Base-by-base conservation (phyloP, 192 early-diverging fungal genomes). In the Chytriomyces sp. region DNA sequence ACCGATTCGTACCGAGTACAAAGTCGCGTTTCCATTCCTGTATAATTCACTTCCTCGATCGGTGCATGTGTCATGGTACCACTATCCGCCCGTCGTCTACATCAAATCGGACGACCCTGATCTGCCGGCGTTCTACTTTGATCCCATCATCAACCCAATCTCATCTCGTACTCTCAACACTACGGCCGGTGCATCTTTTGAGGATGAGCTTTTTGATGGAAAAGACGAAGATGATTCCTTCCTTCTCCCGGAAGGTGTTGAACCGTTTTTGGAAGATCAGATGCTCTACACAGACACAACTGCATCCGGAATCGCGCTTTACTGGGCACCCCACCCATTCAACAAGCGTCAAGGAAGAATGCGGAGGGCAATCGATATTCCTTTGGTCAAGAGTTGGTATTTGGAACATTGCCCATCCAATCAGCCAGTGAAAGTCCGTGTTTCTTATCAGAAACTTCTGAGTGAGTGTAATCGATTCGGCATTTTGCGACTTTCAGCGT, bases 321-420 rank as follows among this genome's bases (percentile, higher is more conserved):
- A 96, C 83, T 99, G 96, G 96, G 96, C 98, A 43, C 98, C 98
- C 35, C 93, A 96, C 80, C 98, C 98, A 24, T 99, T 96, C 78
- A 91, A 96, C 83, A 92, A 96, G 72, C 89, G 96, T 44, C 94
- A 93, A 50, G 98, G 98, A 23, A 86, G 88, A 46, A 96, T 92
- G 20, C 89, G 98, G 11, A 90, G 98, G 77, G 96, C 96, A 1
- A 86, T 91, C 81, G 98, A 99, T 84, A 86, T 99, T 44, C 95
- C 96, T 8, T 85, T 99, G 47, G 93, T 99, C 60, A 97, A 97
- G 88, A 92, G 91, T 64, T 99, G 98, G 98, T 99, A 98, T 79
- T 86, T 99, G 80, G 98, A 99, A 79, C 98, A 96, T 83, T 94
- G 93, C 76, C 93, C 96, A 20, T 88, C 92, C 11, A 92, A 91